A percentile compares a stretch with the other conserved stretches of the same genome.
Conservation (phyloP, 2,329 filamentous ascomycete genomes). For the Pleomassaria siparia region DNA sequence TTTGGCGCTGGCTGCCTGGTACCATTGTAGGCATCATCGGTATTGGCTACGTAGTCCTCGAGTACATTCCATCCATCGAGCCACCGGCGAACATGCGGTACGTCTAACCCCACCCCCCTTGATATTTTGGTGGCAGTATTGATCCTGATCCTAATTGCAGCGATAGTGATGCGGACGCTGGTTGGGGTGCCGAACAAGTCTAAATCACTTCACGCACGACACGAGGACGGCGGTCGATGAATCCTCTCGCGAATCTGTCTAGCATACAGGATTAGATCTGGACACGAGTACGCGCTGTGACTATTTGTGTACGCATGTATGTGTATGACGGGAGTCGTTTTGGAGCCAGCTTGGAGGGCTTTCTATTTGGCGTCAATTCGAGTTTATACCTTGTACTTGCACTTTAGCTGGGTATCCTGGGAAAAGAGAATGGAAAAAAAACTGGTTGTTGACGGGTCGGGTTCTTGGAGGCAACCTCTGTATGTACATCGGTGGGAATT, state of each 20-base stretch:
- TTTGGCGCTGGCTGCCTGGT: slow-evolving; percentile 74
- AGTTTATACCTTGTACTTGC: slow-evolving; percentile 7
- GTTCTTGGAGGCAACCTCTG: not conserved
- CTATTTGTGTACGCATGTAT: slow-evolving; percentile 17
- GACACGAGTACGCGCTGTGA: slow-evolving; percentile 4
- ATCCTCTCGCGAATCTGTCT: slow-evolving; percentile 13
- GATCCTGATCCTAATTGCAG: slow-evolving; percentile 11
- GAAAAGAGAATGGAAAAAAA: slow-evolving; percentile 1
- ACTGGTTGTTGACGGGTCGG: not conserved
- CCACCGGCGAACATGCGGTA: slow-evolving; percentile 57
- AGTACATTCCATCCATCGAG: slow-evolving; percentile 55
- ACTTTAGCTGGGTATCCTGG: not conserved
- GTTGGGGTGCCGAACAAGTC: slow-evolving; percentile 57
- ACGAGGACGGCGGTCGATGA: slow-evolving; percentile 32
- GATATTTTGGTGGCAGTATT: not conserved
- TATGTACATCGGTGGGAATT: not conserved
- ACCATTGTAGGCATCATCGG: slow-evolving; percentile 76
- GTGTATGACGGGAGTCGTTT: slow-evolving; percentile 6
- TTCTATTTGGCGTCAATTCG: slow-evolving; percentile 10
- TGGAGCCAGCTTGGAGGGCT: slow-evolving; percentile 1
- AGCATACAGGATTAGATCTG: not conserved
- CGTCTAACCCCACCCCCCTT: slow-evolving; percentile 5
- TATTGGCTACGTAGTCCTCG: slow-evolving; percentile 65
- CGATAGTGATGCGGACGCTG: slow-evolving; percentile 51
- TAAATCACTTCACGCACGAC: slow-evolving; percentile 28